phyloP scores from a whole-genome alignment of 129 eudicot genomes.

The Arctium lappa region DNA sequence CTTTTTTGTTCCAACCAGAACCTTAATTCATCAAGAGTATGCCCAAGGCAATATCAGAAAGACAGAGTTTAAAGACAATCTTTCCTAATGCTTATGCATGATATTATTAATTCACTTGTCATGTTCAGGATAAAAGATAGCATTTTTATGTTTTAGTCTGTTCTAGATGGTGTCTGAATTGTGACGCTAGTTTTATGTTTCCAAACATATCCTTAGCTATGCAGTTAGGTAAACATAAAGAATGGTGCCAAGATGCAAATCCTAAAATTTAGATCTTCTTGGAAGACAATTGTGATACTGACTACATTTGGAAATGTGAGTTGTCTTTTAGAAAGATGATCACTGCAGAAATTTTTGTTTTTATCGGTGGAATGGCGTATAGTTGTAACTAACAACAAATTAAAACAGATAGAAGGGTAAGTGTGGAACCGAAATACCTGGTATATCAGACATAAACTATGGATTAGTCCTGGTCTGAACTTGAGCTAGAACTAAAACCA shows the following conservation, averaged over 20 bases:
- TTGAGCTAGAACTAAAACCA: constrained; percentile 55
- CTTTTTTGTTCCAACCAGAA: constrained; percentile 7
- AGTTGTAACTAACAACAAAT: not conserved
- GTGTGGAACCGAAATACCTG: constrained; percentile 12
- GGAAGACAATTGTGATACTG: not conserved
- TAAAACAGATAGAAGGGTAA: not conserved
- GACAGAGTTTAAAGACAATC: not conserved
- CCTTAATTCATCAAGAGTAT: not conserved
- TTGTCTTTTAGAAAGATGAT: not conserved
- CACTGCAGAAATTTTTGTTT: not conserved
- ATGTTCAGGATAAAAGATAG: not conserved
- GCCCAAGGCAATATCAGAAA: constrained; percentile 2
- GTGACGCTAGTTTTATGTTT: not conserved
- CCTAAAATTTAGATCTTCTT: not conserved
- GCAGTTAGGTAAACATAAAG: not conserved
- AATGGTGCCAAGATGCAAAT: not conserved
- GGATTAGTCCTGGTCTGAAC: constrained; percentile 25
- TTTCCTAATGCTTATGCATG: not conserved
- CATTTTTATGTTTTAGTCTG: not conserved
- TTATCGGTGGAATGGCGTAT: not conserved
- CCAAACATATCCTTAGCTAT: not conserved
- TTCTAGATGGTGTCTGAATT: too few species aligned
- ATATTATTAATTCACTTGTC: not conserved
- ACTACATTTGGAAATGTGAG: not conserved
- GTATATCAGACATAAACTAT: not conserved